These are phyloP conservation scores for Grigorovia yakushimaensis DNA, from an alignment of 805 yeast genomes.

Conservation along the genomic window DNA sequence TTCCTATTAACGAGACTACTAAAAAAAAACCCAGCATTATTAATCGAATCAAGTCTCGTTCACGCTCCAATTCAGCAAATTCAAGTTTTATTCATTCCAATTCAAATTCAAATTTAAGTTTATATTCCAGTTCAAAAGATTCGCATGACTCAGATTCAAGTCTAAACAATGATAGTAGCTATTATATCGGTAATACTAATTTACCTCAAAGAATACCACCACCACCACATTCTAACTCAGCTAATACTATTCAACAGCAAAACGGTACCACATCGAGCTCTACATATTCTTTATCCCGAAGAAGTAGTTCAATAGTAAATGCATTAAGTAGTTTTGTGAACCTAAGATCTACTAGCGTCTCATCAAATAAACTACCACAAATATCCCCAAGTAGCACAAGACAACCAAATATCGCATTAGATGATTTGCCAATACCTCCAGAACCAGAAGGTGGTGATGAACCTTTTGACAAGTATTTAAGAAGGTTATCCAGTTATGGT, in stretches of 20 bases:
- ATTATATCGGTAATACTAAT: not conserved
- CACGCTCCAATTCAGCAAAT: not conserved
- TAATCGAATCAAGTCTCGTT: not conserved
- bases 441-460: constrained; percentile 19
- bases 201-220: not conserved
- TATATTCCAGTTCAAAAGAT: constrained; percentile 2
- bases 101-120: constrained; percentile 1
- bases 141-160: constrained; percentile 2
- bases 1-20: not conserved
- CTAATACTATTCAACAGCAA: not conserved
- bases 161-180: not conserved
- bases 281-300: constrained; percentile 15
- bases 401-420: constrained; percentile 6
- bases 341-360: constrained; percentile 20
- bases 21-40: not conserved
- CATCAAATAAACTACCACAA: not conserved
- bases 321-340: constrained; percentile 31
- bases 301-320: constrained; percentile 32
- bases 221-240: not conserved
- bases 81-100: not conserved
- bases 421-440: constrained; percentile 23
- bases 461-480: constrained; percentile 21
- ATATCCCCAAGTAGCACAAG: not conserved
- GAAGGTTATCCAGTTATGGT: constrained; percentile 25
- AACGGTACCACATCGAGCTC: constrained; percentile 1